Evolutionary conservation across 148 eudicot species (phyloP).

Genomic region (Heliamphora exappendiculata): DNA sequence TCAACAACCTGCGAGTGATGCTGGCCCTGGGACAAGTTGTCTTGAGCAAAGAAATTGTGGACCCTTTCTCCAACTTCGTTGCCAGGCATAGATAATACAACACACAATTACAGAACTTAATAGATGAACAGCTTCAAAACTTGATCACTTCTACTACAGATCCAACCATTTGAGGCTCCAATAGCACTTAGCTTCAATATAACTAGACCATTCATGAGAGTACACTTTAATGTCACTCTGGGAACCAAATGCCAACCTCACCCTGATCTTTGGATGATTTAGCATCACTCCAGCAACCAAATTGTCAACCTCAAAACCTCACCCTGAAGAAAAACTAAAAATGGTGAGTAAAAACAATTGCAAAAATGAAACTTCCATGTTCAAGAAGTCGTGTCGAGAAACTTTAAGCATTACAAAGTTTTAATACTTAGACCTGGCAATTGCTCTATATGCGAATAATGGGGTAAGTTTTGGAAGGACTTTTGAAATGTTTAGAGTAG

Average conservation of each 20-base stretch:
- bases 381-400: not conserved
- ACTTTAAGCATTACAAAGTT: not conserved
- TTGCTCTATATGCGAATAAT: not conserved
- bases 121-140: not conserved
- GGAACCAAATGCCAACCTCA: too few species aligned
- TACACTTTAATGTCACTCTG: not conserved
- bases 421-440: not conserved
- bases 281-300: slow-evolving; percentile 3
- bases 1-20: slow-evolving; percentile 45
- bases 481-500: too few species aligned
- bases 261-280: too few species aligned
- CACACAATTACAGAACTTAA: slow-evolving; percentile 18
- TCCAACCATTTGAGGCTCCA: not conserved
- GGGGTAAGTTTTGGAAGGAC: not conserved
- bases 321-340: slow-evolving; percentile 5
- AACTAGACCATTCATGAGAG: not conserved
- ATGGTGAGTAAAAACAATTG: not conserved
- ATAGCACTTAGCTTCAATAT: not conserved
- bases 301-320: slow-evolving; percentile 10
- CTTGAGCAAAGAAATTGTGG: slow-evolving; percentile 84
- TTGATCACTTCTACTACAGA: not conserved
- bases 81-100: slow-evolving; percentile 74
- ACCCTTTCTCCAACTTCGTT: slow-evolving; percentile 82
- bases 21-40: slow-evolving; percentile 52
- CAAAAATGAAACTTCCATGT: not conserved